Evolutionary conservation across 1,284 basidiomycete genomes (phyloP).

Genomic region (Trichosporon faecale): DNA sequence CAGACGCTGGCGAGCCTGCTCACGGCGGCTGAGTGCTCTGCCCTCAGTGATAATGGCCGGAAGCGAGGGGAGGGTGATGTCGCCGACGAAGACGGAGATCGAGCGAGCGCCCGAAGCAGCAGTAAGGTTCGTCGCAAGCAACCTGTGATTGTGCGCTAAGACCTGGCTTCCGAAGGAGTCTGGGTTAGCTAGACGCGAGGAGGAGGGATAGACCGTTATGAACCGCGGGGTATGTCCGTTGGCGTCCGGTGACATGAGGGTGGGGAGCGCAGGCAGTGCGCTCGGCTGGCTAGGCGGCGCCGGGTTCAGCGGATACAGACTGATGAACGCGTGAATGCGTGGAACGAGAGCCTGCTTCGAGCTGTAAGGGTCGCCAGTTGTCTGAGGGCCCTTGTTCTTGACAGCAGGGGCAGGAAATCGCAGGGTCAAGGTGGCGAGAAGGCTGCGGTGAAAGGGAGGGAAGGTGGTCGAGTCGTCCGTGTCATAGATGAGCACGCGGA

Average conservation of each 20-base stretch:
- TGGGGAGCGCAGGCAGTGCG: conserved; percentile 47
- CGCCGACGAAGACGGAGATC: conserved; percentile 42
- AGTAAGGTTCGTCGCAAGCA: conserved; percentile 43
- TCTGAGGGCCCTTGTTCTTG: conserved; percentile 14
- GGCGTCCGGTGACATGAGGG: conserved; percentile 35
- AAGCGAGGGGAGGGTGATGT: conserved; percentile 40
- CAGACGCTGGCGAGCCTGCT: conserved; percentile 35
- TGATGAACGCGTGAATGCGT: conserved; percentile 48
- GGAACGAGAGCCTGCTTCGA: conserved; percentile 39
- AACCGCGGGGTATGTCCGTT: conserved; percentile 34
- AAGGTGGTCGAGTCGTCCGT: conserved; percentile 49
- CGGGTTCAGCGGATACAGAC: conserved; percentile 48
- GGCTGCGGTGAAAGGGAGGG: conserved; percentile 50
- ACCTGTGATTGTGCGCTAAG: conserved; percentile 39
- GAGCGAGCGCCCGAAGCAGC: conserved; percentile 33
- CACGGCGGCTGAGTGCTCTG: conserved; percentile 30
- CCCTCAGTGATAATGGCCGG: conserved; percentile 38
- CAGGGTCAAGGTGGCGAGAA: conserved; percentile 47
- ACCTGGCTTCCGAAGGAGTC: conserved; percentile 47
- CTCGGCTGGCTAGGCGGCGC: conserved; percentile 41
- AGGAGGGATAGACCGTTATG: conserved; percentile 47
- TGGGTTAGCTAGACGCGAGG: conserved; percentile 40
- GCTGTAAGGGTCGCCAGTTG: conserved; percentile 42
- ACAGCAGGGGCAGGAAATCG: conserved; percentile 40
- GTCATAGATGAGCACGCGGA: conserved; percentile 50